These are phyloP conservation scores for Fusarium paranaense DNA, from an alignment of 2,329 filamentous ascomycete genomes.

Conservation along the genomic window DNA sequence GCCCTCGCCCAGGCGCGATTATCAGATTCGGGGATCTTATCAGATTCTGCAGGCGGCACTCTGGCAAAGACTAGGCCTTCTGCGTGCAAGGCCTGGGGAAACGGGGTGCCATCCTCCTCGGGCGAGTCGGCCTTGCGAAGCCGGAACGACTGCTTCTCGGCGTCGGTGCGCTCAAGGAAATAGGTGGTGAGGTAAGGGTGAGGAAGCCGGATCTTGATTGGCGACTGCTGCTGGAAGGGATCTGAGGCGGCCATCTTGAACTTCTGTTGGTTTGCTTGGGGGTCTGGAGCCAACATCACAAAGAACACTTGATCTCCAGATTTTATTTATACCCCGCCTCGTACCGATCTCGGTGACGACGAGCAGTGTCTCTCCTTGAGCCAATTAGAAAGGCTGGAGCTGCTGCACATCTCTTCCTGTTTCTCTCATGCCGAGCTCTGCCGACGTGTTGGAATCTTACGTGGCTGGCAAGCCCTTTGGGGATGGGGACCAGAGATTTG, in stretches of 20 bases:
- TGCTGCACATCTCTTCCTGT: slow-evolving; percentile 3
- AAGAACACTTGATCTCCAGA: slow-evolving; percentile 24
- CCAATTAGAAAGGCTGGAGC: slow-evolving; percentile 35
- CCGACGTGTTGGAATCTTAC: slow-evolving; percentile 1
- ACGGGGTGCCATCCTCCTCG: slow-evolving; percentile 27
- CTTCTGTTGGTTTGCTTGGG: slow-evolving; percentile 8
- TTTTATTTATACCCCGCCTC: slow-evolving; percentile 36
- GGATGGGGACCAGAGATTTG: background rate
- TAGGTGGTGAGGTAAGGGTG: slow-evolving; percentile 42
- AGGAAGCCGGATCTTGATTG: slow-evolving; percentile 58
- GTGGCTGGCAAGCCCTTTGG: background rate
- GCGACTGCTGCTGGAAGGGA: slow-evolving; percentile 34
- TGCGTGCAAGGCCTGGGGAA: slow-evolving; percentile 36
- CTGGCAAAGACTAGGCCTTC: slow-evolving; percentile 34
- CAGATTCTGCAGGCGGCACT: slow-evolving; percentile 33
- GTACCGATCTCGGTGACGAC: slow-evolving; percentile 16
- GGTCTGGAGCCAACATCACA: background rate
- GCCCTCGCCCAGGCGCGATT: slow-evolving; percentile 63
- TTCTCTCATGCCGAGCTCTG: slow-evolving; percentile 18
- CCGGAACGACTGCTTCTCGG: slow-evolving; percentile 32
- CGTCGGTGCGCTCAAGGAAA: slow-evolving; percentile 28
- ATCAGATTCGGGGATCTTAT: slow-evolving; percentile 41
- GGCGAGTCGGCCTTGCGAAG: slow-evolving; percentile 34
- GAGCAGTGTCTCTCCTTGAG: background rate
- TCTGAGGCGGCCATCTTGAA: slow-evolving; percentile 35